Percentiles rank a stretch among this genome's conserved stretches.
phyloP scores from a whole-genome alignment of 306 rosid genomes.

The Quercus wislizeni region DNA sequence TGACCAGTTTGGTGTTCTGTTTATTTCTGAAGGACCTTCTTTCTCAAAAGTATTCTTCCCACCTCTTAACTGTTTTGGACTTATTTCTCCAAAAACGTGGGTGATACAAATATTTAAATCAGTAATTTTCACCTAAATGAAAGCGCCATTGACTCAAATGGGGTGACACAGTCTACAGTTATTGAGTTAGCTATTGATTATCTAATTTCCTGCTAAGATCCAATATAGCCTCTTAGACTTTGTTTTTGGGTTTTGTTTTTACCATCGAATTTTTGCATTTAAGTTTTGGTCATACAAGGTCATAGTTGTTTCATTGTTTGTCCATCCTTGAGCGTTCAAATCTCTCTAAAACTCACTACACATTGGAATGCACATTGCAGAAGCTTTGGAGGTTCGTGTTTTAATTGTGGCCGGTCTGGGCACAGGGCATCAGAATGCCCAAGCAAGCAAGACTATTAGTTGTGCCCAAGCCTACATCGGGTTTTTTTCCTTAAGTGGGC shows the following conservation, averaged over 20 bases:
- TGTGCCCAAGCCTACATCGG: slow-evolving; percentile 9
- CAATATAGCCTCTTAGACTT: too few species aligned
- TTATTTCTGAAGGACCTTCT: not conserved
- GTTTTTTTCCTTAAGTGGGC: slow-evolving; percentile 24
- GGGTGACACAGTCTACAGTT: not conserved
- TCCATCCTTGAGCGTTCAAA: not conserved
- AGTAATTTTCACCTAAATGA: not conserved
- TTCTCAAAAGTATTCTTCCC: not conserved
- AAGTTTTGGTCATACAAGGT: not conserved
- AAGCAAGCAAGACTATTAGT: slow-evolving; percentile 44
- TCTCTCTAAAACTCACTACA: slow-evolving; percentile 18
- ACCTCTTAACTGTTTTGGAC: not conserved
- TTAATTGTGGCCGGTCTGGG: slow-evolving; percentile 83
- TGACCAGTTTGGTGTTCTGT: not conserved
- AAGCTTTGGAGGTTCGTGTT: slow-evolving; percentile 84
- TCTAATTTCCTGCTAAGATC: not conserved
- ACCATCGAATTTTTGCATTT: not conserved
- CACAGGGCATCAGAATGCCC: slow-evolving; percentile 96
- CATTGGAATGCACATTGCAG: slow-evolving; percentile 45
- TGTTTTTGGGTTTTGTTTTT: not conserved
- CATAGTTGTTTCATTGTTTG: not conserved
- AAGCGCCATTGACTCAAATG: not conserved
- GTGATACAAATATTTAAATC: not conserved
- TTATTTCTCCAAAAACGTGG: not conserved
- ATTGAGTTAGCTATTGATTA: not conserved